Evolutionary conservation across 495 filamentous ascomycete species (phyloP).

Genomic region (Neurospora sp.): DNA sequence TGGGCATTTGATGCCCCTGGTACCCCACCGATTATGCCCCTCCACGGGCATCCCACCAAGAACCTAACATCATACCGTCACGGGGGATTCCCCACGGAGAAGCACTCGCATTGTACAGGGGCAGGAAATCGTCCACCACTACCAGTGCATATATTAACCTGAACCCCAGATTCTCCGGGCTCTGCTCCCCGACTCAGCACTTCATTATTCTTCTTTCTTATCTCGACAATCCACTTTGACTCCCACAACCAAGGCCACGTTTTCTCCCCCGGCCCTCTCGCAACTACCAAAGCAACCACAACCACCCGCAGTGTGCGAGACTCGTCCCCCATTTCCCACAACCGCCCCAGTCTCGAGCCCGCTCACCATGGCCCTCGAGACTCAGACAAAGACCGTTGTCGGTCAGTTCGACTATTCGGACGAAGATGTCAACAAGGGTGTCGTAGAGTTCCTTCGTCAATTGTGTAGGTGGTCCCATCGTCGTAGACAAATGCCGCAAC

Average conservation of each 20-base stretch:
- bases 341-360: constrained; percentile 34
- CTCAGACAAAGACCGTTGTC: constrained; percentile 69
- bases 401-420: constrained; percentile 78
- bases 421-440: constrained; percentile 66
- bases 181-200: constrained; percentile 23
- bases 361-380: constrained; percentile 49
- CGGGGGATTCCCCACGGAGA: not conserved
- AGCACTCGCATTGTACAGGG: constrained; percentile 4
- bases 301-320: constrained; percentile 30
- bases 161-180: constrained; percentile 18
- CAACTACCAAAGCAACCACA: constrained; percentile 13
- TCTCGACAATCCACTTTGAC: constrained; percentile 18
- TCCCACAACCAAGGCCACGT: constrained; percentile 12
- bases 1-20: not conserved
- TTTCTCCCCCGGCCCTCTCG: constrained; percentile 31
- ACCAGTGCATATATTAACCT: constrained; percentile 9
- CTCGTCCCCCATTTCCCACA: constrained; percentile 37
- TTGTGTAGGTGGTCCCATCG: constrained; percentile 48
- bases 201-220: constrained; percentile 27
- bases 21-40: not conserved
- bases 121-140: not conserved
- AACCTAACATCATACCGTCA: not conserved
- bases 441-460: constrained; percentile 75
- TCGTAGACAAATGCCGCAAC: not conserved
- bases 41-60: not conserved